Base-by-base conservation (phyloP, 805 yeast species). In the Candida vartiovaarae region DNA sequence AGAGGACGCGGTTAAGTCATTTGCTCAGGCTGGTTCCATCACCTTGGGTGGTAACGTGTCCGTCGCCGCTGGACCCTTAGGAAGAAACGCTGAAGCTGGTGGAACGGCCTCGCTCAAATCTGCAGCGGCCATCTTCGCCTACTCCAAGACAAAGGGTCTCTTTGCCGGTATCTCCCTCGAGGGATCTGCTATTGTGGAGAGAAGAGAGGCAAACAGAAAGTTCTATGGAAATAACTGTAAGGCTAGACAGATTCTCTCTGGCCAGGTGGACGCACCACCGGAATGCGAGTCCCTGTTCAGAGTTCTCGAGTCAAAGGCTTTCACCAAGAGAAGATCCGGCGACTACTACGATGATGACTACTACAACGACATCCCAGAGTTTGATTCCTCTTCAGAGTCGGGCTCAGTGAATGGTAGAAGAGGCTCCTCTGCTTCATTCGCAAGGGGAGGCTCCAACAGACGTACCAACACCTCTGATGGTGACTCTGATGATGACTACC, bases 81-180 rank as follows among this genome's bases (percentile, higher is more conserved):
- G 99, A 43, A 80, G 99, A 66, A 89, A 86, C 55, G 99, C 97
- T 3, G 99, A 91, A 66, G 97, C 95, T 39, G 95, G 95, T 15
- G 98, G 96, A 23, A 77, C 95, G 27, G 98, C 97, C 1, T 87
- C 96, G 4, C 65, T 88, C 44, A 83, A 82, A 54, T 74, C 83
- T 42, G 93, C 89, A 4, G 86, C 97, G 4, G 95, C 98, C 6
- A 82, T 91, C 15, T 91, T 91, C 61, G 71, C 97, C 1, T 91
- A 93, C 66, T 87, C 97, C 9, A 91, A 93, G 65, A 89, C 96
- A 4, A 91, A 93, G 64, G 99, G 99, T 50, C 73, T 93, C 40
- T 91, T 87, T 67, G 99, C 99, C 0, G 99, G 99, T 59, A 95
- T 91, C 20, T 91, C 98, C 2, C 75, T 91, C 41, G 99, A 91